phyloP scores from a whole-genome alignment of 352 stramenopile genomes.

The Phytophthora idaei region DNA sequence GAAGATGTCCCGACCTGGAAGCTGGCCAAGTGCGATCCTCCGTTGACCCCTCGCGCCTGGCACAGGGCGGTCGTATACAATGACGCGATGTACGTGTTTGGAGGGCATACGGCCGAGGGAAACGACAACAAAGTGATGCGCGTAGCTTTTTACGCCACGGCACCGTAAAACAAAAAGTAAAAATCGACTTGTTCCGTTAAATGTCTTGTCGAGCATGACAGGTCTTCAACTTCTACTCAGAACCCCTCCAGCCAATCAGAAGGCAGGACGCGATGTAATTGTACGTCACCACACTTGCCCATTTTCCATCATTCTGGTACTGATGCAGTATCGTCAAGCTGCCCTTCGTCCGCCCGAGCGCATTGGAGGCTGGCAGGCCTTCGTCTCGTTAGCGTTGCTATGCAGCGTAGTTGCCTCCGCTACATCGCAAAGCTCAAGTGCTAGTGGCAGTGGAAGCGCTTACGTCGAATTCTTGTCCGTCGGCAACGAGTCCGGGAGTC shows the following conservation, averaged over 20 bases:
- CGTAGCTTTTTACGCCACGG: slow-evolving; percentile 11
- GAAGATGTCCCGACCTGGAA: slow-evolving; percentile 54
- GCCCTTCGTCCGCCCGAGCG: too few species aligned
- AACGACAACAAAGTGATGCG: slow-evolving; percentile 58
- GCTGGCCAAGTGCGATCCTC: slow-evolving; percentile 44
- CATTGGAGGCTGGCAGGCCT: neutral
- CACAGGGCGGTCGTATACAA: slow-evolving; percentile 51
- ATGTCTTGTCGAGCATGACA: neutral
- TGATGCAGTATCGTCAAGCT: too few species aligned
- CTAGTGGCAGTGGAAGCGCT: slow-evolving; percentile 5
- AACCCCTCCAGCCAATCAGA: slow-evolving; percentile 11
- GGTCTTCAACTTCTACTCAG: neutral
- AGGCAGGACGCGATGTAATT: neutral
- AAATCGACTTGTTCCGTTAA: neutral
- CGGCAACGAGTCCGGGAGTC: slow-evolving; percentile 4
- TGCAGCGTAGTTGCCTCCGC: neutral
- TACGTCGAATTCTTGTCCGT: slow-evolving; percentile 10
- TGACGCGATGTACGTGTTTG: slow-evolving; percentile 60
- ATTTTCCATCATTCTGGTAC: slow-evolving; percentile 17
- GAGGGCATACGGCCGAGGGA: slow-evolving; percentile 48
- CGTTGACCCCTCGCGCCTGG: slow-evolving; percentile 54
- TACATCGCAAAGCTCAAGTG: slow-evolving; percentile 8
- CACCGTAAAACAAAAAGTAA: neutral
- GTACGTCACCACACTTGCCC: slow-evolving; percentile 2
- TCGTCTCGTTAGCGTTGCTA: slow-evolving; percentile 8